Conservation (phyloP, 148 eudicot genomes). For the Spergularia marina region DNA sequence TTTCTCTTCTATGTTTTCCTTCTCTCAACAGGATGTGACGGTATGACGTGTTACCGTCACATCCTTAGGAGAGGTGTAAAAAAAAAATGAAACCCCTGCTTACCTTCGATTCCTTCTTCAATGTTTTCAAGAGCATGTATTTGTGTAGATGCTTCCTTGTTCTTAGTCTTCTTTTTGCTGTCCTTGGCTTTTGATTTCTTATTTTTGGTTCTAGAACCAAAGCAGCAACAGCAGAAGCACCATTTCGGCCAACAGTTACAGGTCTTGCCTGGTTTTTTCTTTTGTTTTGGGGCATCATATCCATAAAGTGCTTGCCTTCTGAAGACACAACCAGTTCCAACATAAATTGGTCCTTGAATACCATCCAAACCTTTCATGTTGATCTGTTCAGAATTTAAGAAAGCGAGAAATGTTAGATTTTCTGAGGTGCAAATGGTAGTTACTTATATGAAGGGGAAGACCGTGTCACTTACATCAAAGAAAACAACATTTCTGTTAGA, state of each 20-base stretch:
- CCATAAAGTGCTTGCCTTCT: constrained; percentile 91
- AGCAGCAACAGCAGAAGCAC: constrained; percentile 68
- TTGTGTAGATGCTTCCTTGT: constrained; percentile 68
- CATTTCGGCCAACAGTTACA: constrained; percentile 90
- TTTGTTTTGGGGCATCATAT: constrained; percentile 76
- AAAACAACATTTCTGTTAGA: constrained; percentile 88
- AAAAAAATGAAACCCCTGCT: neutral
- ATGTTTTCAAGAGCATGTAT: constrained; percentile 94
- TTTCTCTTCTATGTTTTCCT: no score
- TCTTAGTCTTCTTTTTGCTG: constrained; percentile 56
- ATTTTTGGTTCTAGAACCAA: constrained; percentile 51
- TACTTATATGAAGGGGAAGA: neutral
- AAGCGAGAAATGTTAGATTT: neutral
- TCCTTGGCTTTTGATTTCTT: constrained; percentile 64
- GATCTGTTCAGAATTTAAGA: constrained; percentile 40
- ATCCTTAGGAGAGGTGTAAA: neutral
- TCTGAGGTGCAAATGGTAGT: neutral
- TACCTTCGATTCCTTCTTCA: constrained; percentile 98
- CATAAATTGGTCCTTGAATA: constrained; percentile 91
- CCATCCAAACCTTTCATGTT: constrained; percentile 95
- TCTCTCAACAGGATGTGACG: no score
- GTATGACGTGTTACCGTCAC: neutral
- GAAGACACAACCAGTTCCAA: constrained; percentile 88
- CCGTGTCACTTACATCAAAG: constrained; percentile 69
- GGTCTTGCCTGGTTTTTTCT: constrained; percentile 71